Percentiles rank a stretch among this genome's conserved stretches.
These are phyloP conservation scores for Fragilaria radians DNA, from an alignment of 108 stramenopile genomes.

Conservation along the genomic window DNA sequence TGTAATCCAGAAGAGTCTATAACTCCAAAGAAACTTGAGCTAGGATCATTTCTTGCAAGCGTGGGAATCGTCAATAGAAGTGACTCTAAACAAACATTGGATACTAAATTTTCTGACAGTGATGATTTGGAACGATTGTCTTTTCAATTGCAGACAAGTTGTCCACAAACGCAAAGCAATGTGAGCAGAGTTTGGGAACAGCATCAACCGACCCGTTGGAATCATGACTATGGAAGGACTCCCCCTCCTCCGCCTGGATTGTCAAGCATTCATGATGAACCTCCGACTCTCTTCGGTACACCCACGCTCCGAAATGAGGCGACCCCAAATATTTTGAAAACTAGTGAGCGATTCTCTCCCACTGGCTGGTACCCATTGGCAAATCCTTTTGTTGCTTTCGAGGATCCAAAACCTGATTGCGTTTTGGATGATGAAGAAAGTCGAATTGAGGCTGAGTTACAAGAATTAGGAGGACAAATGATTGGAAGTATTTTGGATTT, in stretches of 20 bases:
- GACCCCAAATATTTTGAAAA: not conserved
- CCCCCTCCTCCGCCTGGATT: constrained; percentile 5
- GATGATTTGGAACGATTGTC: constrained; percentile 17
- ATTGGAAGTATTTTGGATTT: constrained; percentile 51
- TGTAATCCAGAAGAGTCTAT: not conserved
- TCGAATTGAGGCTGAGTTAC: constrained; percentile 64
- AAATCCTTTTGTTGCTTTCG: not conserved
- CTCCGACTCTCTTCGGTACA: not conserved
- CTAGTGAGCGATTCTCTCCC: not conserved
- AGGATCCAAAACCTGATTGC: not conserved
- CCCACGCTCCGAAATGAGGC: not conserved
- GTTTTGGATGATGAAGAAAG: constrained; percentile 22
- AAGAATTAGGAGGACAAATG: constrained; percentile 64
- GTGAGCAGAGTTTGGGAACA: too few species aligned
- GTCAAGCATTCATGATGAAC: not conserved
- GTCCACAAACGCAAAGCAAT: too few species aligned
- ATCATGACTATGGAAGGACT: too few species aligned
- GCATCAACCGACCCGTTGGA: too few species aligned
- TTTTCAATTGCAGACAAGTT: too few species aligned
- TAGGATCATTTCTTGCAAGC: constrained; percentile 19
- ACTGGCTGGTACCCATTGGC: not conserved
- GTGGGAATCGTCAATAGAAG: constrained; percentile 11
- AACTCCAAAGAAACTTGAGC: constrained; percentile 13
- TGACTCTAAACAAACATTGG: not conserved
- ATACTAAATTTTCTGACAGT: constrained; percentile 2